A percentile compares a stretch with the other conserved stretches of the same genome.
Conservation (phyloP, 352 stramenopile genomes). For the Phytophthora citricola region DNA sequence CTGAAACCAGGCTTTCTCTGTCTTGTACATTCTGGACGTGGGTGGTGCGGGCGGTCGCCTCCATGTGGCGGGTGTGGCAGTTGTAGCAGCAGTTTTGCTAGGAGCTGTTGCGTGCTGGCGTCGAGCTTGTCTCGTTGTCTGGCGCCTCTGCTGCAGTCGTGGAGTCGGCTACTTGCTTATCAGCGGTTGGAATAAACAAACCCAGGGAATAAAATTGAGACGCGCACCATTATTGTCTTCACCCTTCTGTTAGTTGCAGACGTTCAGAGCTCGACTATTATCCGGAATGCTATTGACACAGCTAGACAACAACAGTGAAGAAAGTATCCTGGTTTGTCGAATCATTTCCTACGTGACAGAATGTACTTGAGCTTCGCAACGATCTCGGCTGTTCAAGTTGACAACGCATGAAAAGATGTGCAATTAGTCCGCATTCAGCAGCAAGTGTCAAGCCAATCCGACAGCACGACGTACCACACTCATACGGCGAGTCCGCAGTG, state of each 20-base stretch:
- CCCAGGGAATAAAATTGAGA: constrained; percentile 86
- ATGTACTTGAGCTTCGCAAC: constrained; percentile 93
- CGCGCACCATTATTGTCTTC: constrained; percentile 65
- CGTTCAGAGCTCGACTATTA: too few relatives aligned
- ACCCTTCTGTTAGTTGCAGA: constrained; percentile 8
- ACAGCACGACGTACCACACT: constrained; percentile 71
- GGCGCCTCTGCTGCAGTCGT: constrained; percentile 25
- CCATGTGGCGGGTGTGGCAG: constrained; percentile 11
- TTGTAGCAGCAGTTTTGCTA: constrained; percentile 33
- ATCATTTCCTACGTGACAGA: constrained; percentile 79
- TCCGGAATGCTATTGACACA: not conserved
- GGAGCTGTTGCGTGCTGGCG: constrained; percentile 26
- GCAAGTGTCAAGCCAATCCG: not conserved
- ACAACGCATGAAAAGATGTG: constrained; percentile 21
- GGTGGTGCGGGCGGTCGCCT: constrained; percentile 9
- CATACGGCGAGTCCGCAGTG: constrained; percentile 89
- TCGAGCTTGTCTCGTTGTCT: constrained; percentile 21
- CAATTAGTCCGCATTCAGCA: constrained; percentile 9
- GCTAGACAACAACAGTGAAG: not conserved
- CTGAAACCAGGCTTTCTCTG: constrained; percentile 47
- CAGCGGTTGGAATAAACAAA: constrained; percentile 52
- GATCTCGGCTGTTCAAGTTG: constrained; percentile 71
- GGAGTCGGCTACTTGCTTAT: constrained; percentile 31
- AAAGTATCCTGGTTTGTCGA: not conserved
- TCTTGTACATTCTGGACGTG: constrained; percentile 37